phyloP scores from a whole-genome alignment of 2,329 filamentous ascomycete genomes.

The Chalara sp. region DNA sequence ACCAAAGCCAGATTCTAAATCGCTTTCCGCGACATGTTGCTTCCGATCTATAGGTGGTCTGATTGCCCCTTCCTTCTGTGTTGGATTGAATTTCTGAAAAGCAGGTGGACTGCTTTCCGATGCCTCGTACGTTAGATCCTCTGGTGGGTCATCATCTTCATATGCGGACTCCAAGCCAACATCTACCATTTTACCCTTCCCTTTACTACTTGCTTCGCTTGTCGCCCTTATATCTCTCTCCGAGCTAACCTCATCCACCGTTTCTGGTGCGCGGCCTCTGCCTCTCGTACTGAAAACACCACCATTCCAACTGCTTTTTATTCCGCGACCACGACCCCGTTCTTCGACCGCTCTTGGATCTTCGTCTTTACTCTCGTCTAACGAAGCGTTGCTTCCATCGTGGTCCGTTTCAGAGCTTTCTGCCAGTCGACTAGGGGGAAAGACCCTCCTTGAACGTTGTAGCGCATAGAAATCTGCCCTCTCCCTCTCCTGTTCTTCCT shows the following conservation, averaged over 20 bases:
- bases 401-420: slow-evolving; percentile 82
- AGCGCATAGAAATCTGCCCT: slow-evolving; percentile 91
- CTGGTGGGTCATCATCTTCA: slow-evolving; percentile 52
- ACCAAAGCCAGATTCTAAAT: slow-evolving; percentile 15
- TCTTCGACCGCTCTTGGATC: slow-evolving; percentile 37
- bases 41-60: slow-evolving; percentile 22
- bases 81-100: slow-evolving; percentile 49
- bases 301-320: slow-evolving; percentile 60
- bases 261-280: slow-evolving; percentile 19
- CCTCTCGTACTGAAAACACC: slow-evolving; percentile 23
- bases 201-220: slow-evolving; percentile 35
- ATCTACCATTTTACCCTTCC: slow-evolving; percentile 70
- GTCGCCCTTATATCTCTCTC: slow-evolving; percentile 17
- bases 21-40: slow-evolving; percentile 10
- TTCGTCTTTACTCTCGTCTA: slow-evolving; percentile 46
- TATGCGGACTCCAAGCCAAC: slow-evolving; percentile 70
- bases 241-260: slow-evolving; percentile 30
- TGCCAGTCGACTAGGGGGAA: slow-evolving; percentile 74
- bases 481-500: slow-evolving; percentile 82
- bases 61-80: slow-evolving; percentile 22
- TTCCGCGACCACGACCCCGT: slow-evolving; percentile 39
- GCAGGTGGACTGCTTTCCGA: slow-evolving; percentile 47
- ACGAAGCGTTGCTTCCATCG: slow-evolving; percentile 51
- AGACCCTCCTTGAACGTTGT: slow-evolving; percentile 81
- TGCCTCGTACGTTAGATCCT: slow-evolving; percentile 51